Conservation (phyloP, 305 asterid genomes). For the Withania somnifera region DNA sequence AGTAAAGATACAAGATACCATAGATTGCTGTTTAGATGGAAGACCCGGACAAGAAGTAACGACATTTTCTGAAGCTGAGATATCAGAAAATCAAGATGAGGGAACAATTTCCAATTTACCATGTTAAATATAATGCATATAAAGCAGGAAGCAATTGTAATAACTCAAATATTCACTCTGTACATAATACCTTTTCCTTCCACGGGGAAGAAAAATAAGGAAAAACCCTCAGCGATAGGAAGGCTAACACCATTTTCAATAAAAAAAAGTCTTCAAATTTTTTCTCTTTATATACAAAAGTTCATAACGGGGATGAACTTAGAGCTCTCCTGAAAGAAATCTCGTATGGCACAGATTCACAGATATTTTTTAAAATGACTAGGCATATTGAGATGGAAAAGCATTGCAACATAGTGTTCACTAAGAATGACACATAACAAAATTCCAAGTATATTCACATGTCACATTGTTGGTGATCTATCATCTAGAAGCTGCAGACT, state of each 20-base stretch:
- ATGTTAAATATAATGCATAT: background rate
- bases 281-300: background rate
- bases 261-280: background rate
- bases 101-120: background rate
- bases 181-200: background rate
- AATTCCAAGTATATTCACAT: background rate
- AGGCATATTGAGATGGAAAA: background rate
- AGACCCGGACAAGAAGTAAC: background rate
- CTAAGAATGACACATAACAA: background rate
- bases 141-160: background rate
- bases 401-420: background rate
- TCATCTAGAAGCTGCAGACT: background rate
- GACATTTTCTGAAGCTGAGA: background rate
- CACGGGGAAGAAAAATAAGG: background rate
- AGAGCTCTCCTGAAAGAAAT: background rate
- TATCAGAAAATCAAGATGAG: background rate
- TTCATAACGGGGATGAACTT: background rate
- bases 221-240: background rate
- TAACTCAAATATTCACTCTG: background rate
- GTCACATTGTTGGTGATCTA: background rate
- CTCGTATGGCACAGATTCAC: background rate
- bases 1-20: background rate
- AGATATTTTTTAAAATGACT: background rate
- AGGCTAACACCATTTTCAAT: background rate
- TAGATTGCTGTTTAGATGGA: background rate